Evolutionary conservation across 2,329 filamentous ascomycete genomes (phyloP).

Genomic region (Geosmithia morbida): DNA sequence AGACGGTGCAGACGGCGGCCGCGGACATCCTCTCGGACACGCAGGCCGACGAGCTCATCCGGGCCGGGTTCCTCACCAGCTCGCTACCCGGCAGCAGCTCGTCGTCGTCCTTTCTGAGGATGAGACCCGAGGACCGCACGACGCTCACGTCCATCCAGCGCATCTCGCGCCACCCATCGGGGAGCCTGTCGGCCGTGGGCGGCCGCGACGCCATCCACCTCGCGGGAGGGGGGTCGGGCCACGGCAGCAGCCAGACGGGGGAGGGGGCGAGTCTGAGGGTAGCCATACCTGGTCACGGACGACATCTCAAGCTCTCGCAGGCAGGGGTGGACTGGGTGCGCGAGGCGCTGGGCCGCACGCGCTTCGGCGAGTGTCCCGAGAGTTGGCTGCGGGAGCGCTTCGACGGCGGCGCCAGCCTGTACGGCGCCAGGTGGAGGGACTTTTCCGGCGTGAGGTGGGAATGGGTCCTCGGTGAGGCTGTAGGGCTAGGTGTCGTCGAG

Average conservation of each 20-base stretch:
- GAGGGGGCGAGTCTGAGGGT: slow-evolving; percentile 18
- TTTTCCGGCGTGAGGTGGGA: slow-evolving; percentile 57
- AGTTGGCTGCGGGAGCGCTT: slow-evolving; percentile 50
- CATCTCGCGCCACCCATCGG: slow-evolving; percentile 51
- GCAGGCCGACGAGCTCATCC: slow-evolving; percentile 44
- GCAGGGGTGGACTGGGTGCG: slow-evolving; percentile 48
- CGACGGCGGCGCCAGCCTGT: slow-evolving; percentile 41
- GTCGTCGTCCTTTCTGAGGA: slow-evolving; percentile 6
- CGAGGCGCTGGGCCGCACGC: slow-evolving; percentile 40
- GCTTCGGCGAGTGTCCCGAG: slow-evolving; percentile 49
- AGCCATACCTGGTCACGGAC: slow-evolving; percentile 51
- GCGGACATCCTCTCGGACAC: slow-evolving; percentile 19
- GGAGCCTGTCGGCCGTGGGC: slow-evolving; percentile 54
- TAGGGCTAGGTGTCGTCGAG: slow-evolving; percentile 57
- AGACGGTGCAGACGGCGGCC: slow-evolving; percentile 8
- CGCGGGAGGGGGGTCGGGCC: slow-evolving; percentile 40
- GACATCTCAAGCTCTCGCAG: slow-evolving; percentile 50
- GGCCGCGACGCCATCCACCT: slow-evolving; percentile 50
- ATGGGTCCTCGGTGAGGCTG: slow-evolving; percentile 57
- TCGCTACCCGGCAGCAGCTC: slow-evolving; percentile 19
- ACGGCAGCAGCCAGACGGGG: not conserved
- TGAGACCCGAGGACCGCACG: slow-evolving; percentile 35
- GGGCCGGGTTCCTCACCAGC: slow-evolving; percentile 52
- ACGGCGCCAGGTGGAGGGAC: slow-evolving; percentile 42
- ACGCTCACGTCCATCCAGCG: slow-evolving; percentile 46